Percentiles rank a stretch among this genome's conserved stretches.
phyloP scores from a whole-genome alignment of 805 yeast species.

The Starmerella bombi region DNA sequence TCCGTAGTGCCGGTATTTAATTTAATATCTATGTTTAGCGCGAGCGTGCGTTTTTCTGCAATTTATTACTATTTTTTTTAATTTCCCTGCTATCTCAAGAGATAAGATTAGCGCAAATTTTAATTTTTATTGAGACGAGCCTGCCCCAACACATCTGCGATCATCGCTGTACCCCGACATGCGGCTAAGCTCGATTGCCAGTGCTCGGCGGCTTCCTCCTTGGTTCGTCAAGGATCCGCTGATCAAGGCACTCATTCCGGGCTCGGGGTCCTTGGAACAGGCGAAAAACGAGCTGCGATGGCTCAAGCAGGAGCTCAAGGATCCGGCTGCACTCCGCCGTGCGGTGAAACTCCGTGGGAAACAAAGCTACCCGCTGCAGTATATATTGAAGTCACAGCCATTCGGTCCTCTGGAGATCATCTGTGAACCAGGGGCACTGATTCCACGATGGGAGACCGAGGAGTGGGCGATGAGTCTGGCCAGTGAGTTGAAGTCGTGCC shows the following conservation, averaged over 20 bases:
- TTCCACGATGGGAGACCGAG: conserved; percentile 93
- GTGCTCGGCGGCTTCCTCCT: conserved; percentile 1
- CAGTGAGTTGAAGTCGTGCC: conserved; percentile 6
- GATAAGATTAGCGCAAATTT: too few relatives aligned
- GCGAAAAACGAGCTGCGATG: conserved; percentile 33
- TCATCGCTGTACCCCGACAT: too few relatives aligned
- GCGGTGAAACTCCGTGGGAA: conserved; percentile 45
- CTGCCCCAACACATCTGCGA: too few relatives aligned
- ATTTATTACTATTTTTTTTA: too few relatives aligned
- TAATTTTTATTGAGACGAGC: too few relatives aligned
- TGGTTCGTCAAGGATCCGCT: conserved; percentile 4
- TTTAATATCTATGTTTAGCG: too few relatives aligned
- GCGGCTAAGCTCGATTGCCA: too few relatives aligned
- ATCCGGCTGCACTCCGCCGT: conserved; percentile 29
- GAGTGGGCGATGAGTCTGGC: conserved; percentile 57
- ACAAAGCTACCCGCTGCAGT: conserved; percentile 67
- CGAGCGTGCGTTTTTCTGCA: too few relatives aligned
- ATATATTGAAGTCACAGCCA: conserved; percentile 75
- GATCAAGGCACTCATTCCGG: conserved; percentile 3
- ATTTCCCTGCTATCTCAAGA: too few relatives aligned
- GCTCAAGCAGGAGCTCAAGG: conserved; percentile 48
- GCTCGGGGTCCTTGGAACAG: conserved; percentile 10
- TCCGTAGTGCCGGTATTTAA: too few relatives aligned
- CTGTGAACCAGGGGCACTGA: conserved; percentile 56
- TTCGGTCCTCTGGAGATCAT: conserved; percentile 54